These are phyloP conservation scores for Coprinopsis sp. DNA, from an alignment of 768 basidiomycete genomes.

Conservation along the genomic window DNA sequence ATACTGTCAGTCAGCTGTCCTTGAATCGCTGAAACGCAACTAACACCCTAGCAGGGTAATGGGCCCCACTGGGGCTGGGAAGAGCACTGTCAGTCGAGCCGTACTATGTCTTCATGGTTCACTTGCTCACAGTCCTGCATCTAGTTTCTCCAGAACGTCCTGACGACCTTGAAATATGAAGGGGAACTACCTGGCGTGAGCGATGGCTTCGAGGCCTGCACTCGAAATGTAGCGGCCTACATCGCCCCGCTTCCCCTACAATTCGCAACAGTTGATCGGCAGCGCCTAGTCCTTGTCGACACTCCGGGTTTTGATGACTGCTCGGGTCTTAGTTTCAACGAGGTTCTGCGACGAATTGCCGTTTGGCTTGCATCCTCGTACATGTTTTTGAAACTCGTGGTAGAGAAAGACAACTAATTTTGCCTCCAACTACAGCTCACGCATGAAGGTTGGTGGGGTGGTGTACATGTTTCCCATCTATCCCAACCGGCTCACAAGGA, in stretches of 20 bases:
- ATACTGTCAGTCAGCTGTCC: no score
- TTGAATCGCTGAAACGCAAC: no score
- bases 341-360: neutral
- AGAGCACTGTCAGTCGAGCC: constrained; percentile 25
- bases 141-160: constrained; percentile 17
- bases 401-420: neutral
- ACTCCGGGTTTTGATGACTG: constrained; percentile 4
- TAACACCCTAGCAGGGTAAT: no score
- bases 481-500: constrained; percentile 26
- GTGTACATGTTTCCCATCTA: constrained; percentile 32
- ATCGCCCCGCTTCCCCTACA: neutral
- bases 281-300: neutral
- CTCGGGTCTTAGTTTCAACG: neutral
- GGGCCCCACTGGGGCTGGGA: constrained; percentile 28
- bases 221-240: no score
- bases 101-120: neutral
- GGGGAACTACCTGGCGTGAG: no score
- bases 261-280: neutral
- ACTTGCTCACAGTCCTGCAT: neutral
- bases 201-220: no score
- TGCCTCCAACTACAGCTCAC: neutral
- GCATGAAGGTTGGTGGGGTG: constrained; percentile 19
- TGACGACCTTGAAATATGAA: neutral
- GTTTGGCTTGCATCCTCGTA: neutral
- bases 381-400: neutral